Evolutionary conservation across 2,329 filamentous ascomycete species (phyloP), one percentile per base, ranked within the genome.

Genomic region (Stenocarpella maydis): DNA sequence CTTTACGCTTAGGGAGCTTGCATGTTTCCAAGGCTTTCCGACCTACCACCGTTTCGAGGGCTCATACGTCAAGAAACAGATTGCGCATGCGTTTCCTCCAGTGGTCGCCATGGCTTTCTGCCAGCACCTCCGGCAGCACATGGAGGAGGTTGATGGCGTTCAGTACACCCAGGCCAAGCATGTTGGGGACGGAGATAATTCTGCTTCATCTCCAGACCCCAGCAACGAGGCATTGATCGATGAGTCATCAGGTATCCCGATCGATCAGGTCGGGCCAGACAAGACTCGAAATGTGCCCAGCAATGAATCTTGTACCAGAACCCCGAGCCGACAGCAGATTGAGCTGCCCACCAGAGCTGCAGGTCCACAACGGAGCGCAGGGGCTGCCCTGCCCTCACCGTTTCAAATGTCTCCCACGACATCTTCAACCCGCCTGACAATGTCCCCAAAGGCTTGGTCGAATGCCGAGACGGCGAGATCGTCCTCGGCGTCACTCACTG

Each of bases 61-160:
- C 0, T 24, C 37, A 17, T 47, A 28, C 10, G 80, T 87, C 15
- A 86, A 86, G 72, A 86, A 82, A 71, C 92, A 94, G 76, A 92
- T 95, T 72, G 93, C 92, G 0, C 95, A 95, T 75, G 92, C 92
- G 0, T 93, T 95, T n/a, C 91, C 93, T 0, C 88, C 92, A 0
- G 81, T 80, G 24, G 84, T 86, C 0, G 88, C 87, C 1, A 78
- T 79, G 28, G 78, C 83, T 0, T 74, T 89, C 0, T 88, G 84
- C 69, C 74, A 77, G 19, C 84, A 87, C 58, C 73, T 89, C 7
- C 78, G 82, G 19, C 71, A 76, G 9, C 86, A 82, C 79, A 74
- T 89, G 0, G 75, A 86, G 15, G 71, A 75, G 2, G 74, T 80
- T 19, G 86, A 88, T 65, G 76, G 78, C 0, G 75, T 82, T 19